Evolutionary conservation across 2,329 filamentous ascomycete species (phyloP), one percentile per base, ranked within the genome.

Genomic region (Thyridium curvatum): DNA sequence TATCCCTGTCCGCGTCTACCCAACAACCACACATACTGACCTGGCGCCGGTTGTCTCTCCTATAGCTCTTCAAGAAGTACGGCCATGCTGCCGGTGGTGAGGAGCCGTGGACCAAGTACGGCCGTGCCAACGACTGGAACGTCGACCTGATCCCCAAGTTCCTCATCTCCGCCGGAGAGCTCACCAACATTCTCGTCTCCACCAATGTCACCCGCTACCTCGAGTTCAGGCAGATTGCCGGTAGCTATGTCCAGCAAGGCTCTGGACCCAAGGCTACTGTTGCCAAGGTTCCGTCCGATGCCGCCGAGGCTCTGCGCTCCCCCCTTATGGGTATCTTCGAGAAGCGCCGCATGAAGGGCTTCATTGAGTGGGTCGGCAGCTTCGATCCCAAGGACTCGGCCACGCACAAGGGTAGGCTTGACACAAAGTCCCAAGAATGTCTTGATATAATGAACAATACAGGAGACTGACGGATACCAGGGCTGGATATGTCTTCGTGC

Each of bases 111-210:
- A 91, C 94, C 74, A 90, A 95, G 68, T 97, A 96, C 64, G 91
- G 91, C 54, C 85, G 93, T 44, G 74, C 82, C 61, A 96, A 96
- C 69, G 91, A 97, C 77, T 98, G 93, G 93, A 97, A 96, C 74
- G 94, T 98, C 66, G 94, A 98, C 62, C 78, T 98, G 45, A 90
- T 98, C 35, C 91, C 93, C 52, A 98, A 98, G 77, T 83, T 98
- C 57, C 79, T 98, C 64, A 97, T 98, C 90, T 89, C 91, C 44
- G 95, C 94, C 47, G 93, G 93, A 65, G 91, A 98, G 71, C 75
- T 98, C 60, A 97, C 91, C 62, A 97, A 97, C 69, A 96, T 98
- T 58, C 82, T 98, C 59, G 89, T 96, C 47, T 95, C 90, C 37
- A 97, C 91, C 66, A 89, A 96, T 53, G 85, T 89, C 50, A 89